Evolutionary conservation across 176 grass and related monocot genomes (phyloP), one percentile per base, ranked within the genome.

Genomic region (Hsuehochloa calcarea): DNA sequence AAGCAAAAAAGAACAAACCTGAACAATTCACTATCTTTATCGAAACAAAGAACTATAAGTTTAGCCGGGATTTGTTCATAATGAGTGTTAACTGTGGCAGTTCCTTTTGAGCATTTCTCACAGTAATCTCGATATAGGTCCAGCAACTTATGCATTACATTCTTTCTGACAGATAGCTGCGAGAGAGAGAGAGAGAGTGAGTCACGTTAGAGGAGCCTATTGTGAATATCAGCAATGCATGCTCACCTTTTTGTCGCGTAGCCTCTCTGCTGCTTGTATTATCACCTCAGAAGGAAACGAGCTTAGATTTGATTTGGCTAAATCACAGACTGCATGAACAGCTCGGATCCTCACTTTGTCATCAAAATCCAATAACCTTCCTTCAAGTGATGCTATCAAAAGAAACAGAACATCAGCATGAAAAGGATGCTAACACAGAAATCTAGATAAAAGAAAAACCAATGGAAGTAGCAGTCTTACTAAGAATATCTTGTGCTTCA

Each of bases 51-150:
- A 55, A 87, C 52, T 72, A 93, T 69, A 70, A 95, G 82, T 89
- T 95, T 95, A 79, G 89, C 92, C 4, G 93, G 96, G 72, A 98
- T 95, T 92, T 93, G 83, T 81, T 95, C 96, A 85, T 95, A 98
- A 65, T 90, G 70, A 70, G 82, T 62, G 70, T 84, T 90, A 56
- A 92, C 77, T 74, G 67, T 29, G 38, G 74, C 65, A 84, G 67
- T 81, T 61, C 95, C 91, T 84, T 95, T 95, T 40, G 91, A 90
- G 65, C 96, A 93, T 85, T 95, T 83, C 4, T 83, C 86, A 90
- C 93, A 95, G 65, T 98, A 98, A 81, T 77, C 84, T 65, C 83
- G 85, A 75, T 98, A 98, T 35, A 98, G 70, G 43, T 95, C 93
- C 64, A 98, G 49, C 69, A 98, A 90, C 76, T 92, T 95, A 47